Percentiles rank a stretch among this genome's conserved stretches.
Evolutionary conservation across 2,329 filamentous ascomycete genomes (phyloP).

Genomic region (Myriosclerotinia curreyana): DNA sequence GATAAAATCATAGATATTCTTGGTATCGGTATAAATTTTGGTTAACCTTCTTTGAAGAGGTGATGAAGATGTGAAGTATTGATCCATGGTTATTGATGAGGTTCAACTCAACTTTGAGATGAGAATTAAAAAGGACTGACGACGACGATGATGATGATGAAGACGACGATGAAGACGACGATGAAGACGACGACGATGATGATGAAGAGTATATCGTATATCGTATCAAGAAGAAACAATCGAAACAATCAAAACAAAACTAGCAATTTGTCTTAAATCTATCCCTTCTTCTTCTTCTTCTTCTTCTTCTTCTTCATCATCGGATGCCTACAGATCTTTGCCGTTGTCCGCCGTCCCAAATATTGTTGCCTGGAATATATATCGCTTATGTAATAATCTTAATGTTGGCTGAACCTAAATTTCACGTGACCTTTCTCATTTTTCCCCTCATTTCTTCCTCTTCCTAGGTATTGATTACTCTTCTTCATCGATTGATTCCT

Average conservation of each 20-base stretch:
- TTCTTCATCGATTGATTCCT: neutral
- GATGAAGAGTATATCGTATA: neutral
- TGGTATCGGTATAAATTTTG: conserved; percentile 76
- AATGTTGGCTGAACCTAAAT: too few species aligned
- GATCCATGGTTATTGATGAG: conserved; percentile 32
- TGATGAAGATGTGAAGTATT: conserved; percentile 34
- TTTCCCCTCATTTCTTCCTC: too few species aligned
- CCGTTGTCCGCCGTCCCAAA: conserved; percentile 24
- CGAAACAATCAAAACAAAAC: neutral
- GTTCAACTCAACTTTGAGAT: neutral
- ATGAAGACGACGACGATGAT: neutral
- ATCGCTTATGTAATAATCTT: neutral
- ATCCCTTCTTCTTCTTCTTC: too few species aligned
- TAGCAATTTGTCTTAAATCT: too few species aligned
- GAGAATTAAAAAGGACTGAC: neutral
- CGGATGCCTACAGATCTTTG: conserved; percentile 24
- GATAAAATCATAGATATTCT: conserved; percentile 72
- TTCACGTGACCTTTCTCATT: too few species aligned
- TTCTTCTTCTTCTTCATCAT: neutral
- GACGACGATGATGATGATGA: neutral
- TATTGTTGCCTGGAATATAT: conserved; percentile 30
- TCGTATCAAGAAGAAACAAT: neutral
- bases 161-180: neutral
- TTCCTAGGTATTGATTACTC: too few species aligned
- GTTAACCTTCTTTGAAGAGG: conserved; percentile 62